phyloP scores from a whole-genome alignment of 257 asterid genomes.

The Primulina eburnea region DNA sequence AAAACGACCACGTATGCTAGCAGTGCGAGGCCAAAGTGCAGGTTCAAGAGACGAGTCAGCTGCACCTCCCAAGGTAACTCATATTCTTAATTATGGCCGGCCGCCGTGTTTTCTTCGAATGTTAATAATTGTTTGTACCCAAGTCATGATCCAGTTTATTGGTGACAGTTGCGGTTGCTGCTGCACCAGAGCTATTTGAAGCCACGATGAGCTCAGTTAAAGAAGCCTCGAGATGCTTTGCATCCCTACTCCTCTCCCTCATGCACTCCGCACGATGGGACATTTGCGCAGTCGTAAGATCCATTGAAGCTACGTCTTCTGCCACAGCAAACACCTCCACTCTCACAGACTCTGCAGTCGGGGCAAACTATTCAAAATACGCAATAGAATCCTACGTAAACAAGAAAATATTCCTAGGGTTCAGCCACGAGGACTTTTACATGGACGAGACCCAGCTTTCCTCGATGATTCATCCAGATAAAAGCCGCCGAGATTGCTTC shows the following conservation, averaged over 20 bases:
- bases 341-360: slow-evolving; percentile 56
- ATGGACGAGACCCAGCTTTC: slow-evolving; percentile 81
- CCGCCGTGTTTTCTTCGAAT: too few species aligned
- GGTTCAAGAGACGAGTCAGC: slow-evolving; percentile 70
- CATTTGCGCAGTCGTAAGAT: slow-evolving; percentile 85
- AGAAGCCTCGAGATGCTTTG: slow-evolving; percentile 77
- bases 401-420: slow-evolving; percentile 86
- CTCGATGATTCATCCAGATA: slow-evolving; percentile 79
- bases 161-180: slow-evolving; percentile 49
- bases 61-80: slow-evolving; percentile 62
- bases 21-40: slow-evolving; percentile 55
- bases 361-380: slow-evolving; percentile 78
- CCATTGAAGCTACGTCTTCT: slow-evolving; percentile 81
- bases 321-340: slow-evolving; percentile 30
- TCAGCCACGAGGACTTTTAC: slow-evolving; percentile 91
- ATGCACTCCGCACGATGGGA: slow-evolving; percentile 97
- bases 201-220: slow-evolving; percentile 59
- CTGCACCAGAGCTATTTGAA: slow-evolving; percentile 76
- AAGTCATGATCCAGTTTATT: background rate
- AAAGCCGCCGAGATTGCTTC: slow-evolving; percentile 85
- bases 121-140: too few species aligned
- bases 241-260: slow-evolving; percentile 76
- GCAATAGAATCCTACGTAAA: slow-evolving; percentile 80
- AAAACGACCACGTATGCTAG: slow-evolving; percentile 52
- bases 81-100: too few species aligned